Evolutionary conservation across 2,329 filamentous ascomycete genomes (phyloP).

Genomic region (Xenoacremonium recifei): DNA sequence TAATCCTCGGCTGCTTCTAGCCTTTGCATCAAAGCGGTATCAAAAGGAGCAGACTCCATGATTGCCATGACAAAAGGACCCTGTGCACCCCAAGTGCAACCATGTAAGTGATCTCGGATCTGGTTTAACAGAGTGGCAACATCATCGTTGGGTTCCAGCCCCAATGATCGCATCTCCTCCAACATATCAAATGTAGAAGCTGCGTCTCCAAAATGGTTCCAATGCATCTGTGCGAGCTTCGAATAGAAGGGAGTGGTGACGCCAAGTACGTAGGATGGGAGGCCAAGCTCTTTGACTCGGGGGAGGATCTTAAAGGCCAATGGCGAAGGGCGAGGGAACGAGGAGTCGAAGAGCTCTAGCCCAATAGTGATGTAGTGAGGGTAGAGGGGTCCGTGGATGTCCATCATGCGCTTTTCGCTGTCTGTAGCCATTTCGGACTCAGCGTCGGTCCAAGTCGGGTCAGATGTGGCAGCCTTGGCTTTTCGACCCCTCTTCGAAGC

Average conservation of each 20-base stretch:
- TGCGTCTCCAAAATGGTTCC: constrained; percentile 60
- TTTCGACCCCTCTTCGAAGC: constrained; percentile 6
- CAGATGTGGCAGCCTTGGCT: constrained; percentile 2
- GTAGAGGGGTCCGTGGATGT: constrained; percentile 63
- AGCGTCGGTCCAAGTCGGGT: constrained; percentile 5
- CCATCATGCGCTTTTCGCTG: constrained; percentile 42
- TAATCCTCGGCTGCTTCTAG: constrained; percentile 12
- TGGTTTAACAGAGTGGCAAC: constrained; percentile 24
- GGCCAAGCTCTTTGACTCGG: constrained; percentile 64
- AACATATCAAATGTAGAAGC: constrained; percentile 53
- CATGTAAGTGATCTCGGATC: constrained; percentile 33
- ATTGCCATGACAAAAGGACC: constrained; percentile 39
- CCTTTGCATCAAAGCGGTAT: constrained; percentile 24
- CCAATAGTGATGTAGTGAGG: constrained; percentile 59
- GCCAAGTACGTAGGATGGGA: constrained; percentile 69
- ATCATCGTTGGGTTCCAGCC: constrained; percentile 53
- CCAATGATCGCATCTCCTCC: constrained; percentile 64
- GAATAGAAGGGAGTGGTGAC: constrained; percentile 70
- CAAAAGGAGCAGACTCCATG: constrained; percentile 35
- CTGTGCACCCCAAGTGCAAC: constrained; percentile 35
- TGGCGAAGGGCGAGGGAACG: constrained; percentile 57
- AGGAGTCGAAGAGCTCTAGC: constrained; percentile 53
- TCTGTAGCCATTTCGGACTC: constrained; percentile 4
- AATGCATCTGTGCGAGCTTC: constrained; percentile 60
- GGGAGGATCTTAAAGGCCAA: constrained; percentile 63